A percentile compares a stretch with the other conserved stretches of the same genome.
Evolutionary conservation across 1,284 basidiomycete species (phyloP).

Genomic region (Cutaneotrichosporon daszewskae): DNA sequence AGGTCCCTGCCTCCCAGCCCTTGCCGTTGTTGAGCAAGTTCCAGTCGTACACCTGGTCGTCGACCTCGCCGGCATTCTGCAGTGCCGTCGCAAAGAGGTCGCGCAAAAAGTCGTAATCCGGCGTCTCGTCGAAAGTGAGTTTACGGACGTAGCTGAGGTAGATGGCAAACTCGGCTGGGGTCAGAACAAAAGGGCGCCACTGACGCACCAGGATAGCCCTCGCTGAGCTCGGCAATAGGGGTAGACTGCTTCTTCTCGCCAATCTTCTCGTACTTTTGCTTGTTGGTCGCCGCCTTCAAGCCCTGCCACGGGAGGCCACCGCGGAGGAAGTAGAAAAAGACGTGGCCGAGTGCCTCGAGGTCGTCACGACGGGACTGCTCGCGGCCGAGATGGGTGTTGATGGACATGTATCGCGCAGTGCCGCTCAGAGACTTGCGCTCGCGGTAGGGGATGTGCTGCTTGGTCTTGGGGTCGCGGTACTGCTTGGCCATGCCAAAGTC

Average conservation of each 20-base stretch:
- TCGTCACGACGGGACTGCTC: slow-evolving; percentile 94
- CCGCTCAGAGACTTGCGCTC: slow-evolving; percentile 85
- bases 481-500: slow-evolving; percentile 99
- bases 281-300: slow-evolving; percentile 92
- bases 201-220: slow-evolving; percentile 77
- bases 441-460: slow-evolving; percentile 93
- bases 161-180: slow-evolving; percentile 78
- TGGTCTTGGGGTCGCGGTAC: slow-evolving; percentile 93
- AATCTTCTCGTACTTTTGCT: slow-evolving; percentile 98
- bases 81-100: slow-evolving; percentile 87
- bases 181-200: neutral
- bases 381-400: slow-evolving; percentile 91
- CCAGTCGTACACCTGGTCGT: slow-evolving; percentile 89
- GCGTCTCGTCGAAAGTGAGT: slow-evolving; percentile 91
- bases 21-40: slow-evolving; percentile 82
- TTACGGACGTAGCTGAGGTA: slow-evolving; percentile 97
- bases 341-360: slow-evolving; percentile 88
- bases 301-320: slow-evolving; percentile 94
- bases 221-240: slow-evolving; percentile 86
- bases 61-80: slow-evolving; percentile 78
- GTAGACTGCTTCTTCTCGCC: slow-evolving; percentile 98
- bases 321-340: slow-evolving; percentile 95
- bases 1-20: slow-evolving; percentile 79
- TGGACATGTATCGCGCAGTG: slow-evolving; percentile 94
- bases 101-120: slow-evolving; percentile 91